Percentiles rank a stretch among this genome's conserved stretches.
Conservation (phyloP, 1,139 yeast genomes). For the Kodamaea suecica region DNA sequence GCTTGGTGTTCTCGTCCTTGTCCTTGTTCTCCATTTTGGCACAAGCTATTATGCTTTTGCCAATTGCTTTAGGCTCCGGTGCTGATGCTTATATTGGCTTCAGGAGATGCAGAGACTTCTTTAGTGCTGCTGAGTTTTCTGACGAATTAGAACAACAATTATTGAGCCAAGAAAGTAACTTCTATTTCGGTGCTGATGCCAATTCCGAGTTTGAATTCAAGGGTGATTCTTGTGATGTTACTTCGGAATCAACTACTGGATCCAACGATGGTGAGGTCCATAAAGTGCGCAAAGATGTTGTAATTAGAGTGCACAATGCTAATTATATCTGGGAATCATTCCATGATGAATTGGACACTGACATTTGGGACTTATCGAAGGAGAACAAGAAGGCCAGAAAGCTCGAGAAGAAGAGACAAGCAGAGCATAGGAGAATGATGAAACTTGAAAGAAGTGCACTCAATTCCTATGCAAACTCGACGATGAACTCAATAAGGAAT, state of each 20-base stretch:
- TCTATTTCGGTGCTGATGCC: constrained; percentile 10
- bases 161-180: neutral
- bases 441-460: constrained; percentile 18
- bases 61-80: constrained; percentile 52
- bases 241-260: constrained; percentile 3
- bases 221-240: constrained; percentile 8
- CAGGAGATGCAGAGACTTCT: constrained; percentile 42
- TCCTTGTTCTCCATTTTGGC: constrained; percentile 52
- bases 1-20: constrained; percentile 49
- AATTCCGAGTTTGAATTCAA: constrained; percentile 17
- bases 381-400: constrained; percentile 16
- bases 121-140: constrained; percentile 37
- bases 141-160: constrained; percentile 23
- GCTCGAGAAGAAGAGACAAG: constrained; percentile 14
- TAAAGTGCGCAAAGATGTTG: constrained; percentile 8
- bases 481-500: constrained; percentile 7
- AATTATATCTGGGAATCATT: constrained; percentile 37
- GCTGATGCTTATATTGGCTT: constrained; percentile 56
- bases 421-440: constrained; percentile 14
- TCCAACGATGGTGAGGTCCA: constrained; percentile 4
- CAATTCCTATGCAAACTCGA: constrained; percentile 10
- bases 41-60: constrained; percentile 50
- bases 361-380: constrained; percentile 26
- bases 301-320: constrained; percentile 30
- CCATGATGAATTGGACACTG: constrained; percentile 27